Base-by-base conservation (phyloP, 73 alveolate species). In the Paramecium tetraurelia region DNA sequence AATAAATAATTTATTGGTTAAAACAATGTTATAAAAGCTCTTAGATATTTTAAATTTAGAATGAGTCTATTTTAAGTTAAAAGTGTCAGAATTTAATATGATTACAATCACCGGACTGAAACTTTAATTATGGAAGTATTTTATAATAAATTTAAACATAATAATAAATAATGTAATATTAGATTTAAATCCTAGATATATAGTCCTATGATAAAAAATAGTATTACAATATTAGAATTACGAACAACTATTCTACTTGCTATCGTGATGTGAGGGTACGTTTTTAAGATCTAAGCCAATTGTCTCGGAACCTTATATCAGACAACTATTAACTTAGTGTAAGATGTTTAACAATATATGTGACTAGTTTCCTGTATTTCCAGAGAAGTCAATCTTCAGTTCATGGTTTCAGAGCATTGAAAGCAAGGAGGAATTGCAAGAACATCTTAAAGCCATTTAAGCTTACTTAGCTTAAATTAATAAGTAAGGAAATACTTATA, bases 201-300 rank as follows among this genome's bases (percentile, higher is more conserved):
- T 35, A 72, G 40, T 36, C 58, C 35, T 72, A n/a, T 72, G 86
- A 72, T 5, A 72, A 72, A 20, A 72, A 72, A 43, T 72, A 72
- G 22, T 72, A 72, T 40, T 72, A 72, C 59, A 35, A 6, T 3
- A 7, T 72, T 29, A 33, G 86, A 33, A 72, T 72, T 9, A 72
- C 86, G 4, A 72, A 35, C 38, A 72, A 72, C 16, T 40, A 36
- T 10, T 35, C 14, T 72, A 33, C 36, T 20, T 72, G 57, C 16
- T 72, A 36, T 36, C 40, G 86, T 3, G 86, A 72, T 72, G 86
- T 72, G 9, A 72, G 86, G 38, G 86, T 72, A 40, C 24, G 86
- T 2, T 72, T 72, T 16, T 72, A 72, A 38, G 86, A 72, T 72
- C n/a, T 72, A 5, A 36, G 11, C 10, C 40, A 72, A 72, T 10